Conservation (phyloP, 345 rosid genomes). For the Combretum micranthum region DNA sequence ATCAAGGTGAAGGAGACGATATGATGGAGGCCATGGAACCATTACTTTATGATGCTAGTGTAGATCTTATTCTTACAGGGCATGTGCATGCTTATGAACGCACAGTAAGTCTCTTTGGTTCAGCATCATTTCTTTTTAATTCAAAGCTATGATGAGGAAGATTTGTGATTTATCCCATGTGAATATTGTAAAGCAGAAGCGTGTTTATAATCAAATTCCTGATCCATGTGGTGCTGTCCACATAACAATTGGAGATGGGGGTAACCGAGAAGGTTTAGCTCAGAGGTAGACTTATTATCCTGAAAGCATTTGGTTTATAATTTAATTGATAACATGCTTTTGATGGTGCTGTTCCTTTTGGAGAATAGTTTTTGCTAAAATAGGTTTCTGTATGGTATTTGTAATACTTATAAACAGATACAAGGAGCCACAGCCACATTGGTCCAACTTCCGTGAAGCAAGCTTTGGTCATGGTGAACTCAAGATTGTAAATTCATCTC, state of each 20-base stretch:
- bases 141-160: not conserved
- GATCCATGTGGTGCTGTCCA: constrained; percentile 77
- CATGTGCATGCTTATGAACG: constrained; percentile 99
- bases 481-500: constrained; percentile 62
- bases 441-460: constrained; percentile 97
- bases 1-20: constrained; percentile 69
- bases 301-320: not conserved
- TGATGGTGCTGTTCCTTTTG: not conserved
- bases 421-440: constrained; percentile 61
- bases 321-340: not conserved
- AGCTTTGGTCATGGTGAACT: constrained; percentile 97
- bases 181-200: constrained; percentile 42
- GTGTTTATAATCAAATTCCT: constrained; percentile 54
- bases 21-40: constrained; percentile 93
- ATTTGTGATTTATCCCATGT: not conserved
- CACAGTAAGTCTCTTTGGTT: constrained; percentile 34
- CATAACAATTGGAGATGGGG: constrained; percentile 92
- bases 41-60: constrained; percentile 67
- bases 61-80: constrained; percentile 71
- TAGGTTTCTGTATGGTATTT: not conserved
- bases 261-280: constrained; percentile 91
- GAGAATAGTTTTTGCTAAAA: no score
- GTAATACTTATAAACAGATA: constrained; percentile 27
- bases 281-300: constrained; percentile 32
- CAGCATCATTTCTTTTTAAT: not conserved